Conservation (phyloP, 2,329 filamentous ascomycete species). For the Alternaria tenuissima region DNA sequence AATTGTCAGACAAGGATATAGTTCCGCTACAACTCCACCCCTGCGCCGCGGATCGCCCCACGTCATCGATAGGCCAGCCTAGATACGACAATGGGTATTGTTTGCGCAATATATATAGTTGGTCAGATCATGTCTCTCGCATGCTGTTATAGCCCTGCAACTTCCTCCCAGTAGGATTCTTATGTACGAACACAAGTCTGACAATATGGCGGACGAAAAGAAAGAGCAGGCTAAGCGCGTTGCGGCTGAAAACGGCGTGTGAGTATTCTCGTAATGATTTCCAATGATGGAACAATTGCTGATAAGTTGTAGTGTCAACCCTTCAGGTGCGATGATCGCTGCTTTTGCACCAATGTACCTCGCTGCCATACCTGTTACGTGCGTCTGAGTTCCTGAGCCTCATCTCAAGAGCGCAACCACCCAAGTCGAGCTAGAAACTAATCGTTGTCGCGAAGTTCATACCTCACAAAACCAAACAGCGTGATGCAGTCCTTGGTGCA, state of each 20-base stretch:
- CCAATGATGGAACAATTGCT: not conserved
- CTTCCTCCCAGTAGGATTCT: not conserved
- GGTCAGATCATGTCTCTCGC: not conserved
- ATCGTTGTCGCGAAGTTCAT: slow-evolving; percentile 11
- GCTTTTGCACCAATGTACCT: slow-evolving; percentile 32
- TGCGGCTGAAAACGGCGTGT: slow-evolving; percentile 30
- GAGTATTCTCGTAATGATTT: slow-evolving; percentile 1
- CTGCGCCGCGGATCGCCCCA: not conserved
- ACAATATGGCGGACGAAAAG: slow-evolving; percentile 31
- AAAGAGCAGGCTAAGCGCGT: slow-evolving; percentile 25
- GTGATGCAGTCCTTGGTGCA: slow-evolving; percentile 32
- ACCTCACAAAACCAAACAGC: slow-evolving; percentile 30
- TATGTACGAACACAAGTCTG: not conserved
- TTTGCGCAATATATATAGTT: slow-evolving; percentile 1
- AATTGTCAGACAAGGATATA: slow-evolving; percentile 4
- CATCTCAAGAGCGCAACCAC: not conserved
- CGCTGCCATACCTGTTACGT: slow-evolving; percentile 30
- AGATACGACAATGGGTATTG: not conserved
- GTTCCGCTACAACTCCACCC: slow-evolving; percentile 1
- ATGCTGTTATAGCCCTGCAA: not conserved
- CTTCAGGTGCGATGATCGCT: slow-evolving; percentile 22
- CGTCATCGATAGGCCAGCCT: slow-evolving; percentile 16
- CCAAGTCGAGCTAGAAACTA: not conserved
- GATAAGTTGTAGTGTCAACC: slow-evolving; percentile 23
- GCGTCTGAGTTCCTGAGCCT: not conserved